phyloP scores from a whole-genome alignment of 352 stramenopile genomes.

The Phytophthora vignae region DNA sequence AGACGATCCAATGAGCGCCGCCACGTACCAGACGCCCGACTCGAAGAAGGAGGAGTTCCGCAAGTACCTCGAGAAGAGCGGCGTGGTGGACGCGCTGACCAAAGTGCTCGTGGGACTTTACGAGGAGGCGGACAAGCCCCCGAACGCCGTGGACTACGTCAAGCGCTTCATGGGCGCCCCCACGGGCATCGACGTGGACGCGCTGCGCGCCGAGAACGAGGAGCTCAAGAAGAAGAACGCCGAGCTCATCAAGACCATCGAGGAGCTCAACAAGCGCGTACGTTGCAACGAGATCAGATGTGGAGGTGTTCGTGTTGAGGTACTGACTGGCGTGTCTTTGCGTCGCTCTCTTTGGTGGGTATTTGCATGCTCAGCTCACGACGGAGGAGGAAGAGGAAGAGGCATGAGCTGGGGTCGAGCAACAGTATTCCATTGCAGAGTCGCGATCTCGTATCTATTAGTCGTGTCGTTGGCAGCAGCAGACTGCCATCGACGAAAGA shows the following conservation, averaged over 20 bases:
- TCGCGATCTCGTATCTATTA: conserved; percentile 32
- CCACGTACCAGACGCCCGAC: conserved; percentile 91
- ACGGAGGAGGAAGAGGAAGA: conserved; percentile 76
- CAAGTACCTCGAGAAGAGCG: conserved; percentile 98
- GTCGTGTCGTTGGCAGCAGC: neutral
- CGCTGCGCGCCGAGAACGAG: conserved; percentile 89
- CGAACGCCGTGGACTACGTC: conserved; percentile 98
- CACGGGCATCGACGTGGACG: conserved; percentile 92
- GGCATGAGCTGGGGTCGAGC: conserved; percentile 13
- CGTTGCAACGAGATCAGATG: too few species aligned
- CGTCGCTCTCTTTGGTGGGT: neutral
- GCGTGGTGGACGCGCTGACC: conserved; percentile 97
- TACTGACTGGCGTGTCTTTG: too few species aligned
- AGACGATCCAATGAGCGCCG: conserved; percentile 55
- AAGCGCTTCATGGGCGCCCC: conserved; percentile 96
- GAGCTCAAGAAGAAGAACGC: conserved; percentile 94
- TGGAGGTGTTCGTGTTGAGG: too few species aligned
- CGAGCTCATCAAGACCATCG: conserved; percentile 90
- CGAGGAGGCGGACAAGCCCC: conserved; percentile 95
- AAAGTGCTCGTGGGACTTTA: conserved; percentile 97
- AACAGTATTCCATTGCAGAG: neutral
- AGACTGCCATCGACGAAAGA: conserved; percentile 8
- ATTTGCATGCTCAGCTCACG: conserved; percentile 48
- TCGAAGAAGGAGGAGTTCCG: conserved; percentile 99
- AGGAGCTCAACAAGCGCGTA: conserved; percentile 92